Evolutionary conservation across 805 yeast species (phyloP), one percentile per base, ranked within the genome.

Genomic region (Maudiozyma saulgeensis): DNA sequence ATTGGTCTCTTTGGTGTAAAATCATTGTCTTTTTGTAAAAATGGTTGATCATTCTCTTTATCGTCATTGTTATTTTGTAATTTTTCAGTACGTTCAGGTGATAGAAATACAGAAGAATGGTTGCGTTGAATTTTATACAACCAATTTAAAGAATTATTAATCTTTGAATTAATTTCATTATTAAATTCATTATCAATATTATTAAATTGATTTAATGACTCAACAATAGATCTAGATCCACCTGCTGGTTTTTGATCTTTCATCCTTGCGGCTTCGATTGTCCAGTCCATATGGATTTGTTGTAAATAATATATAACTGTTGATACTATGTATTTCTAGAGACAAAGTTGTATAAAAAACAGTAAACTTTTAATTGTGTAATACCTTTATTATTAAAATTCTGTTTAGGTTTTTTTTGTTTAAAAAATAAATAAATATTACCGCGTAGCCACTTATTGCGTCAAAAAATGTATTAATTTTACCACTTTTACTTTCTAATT

Each of bases 151-250:
- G 59, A 53, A n/a, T 53, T 53, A 9, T 48, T 45, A 7, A 61
- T 42, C 7, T 51, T 54, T 13, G 48, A 16, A 44, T 55, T 57
- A 8, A 57, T 48, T 34, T 56, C 53, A n/a, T 51, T 44, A 18
- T 58, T 60, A 18, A 60, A 61, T 37, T 58, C 53, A 23, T 51
- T 50, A 18, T 52, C 46, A 3, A 58, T 54, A n/a, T 60, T 55
- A 48, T 62, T 62, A 19, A 62, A 56, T 26, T 47, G 45, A 47
- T 62, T 61, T 21, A 65, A 51, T 8, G 68, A 58, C 48, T 63
- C 66, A 2, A 65, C 53, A 25, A 65, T 62, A 9, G 68, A 65
- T 44, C 67, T 51, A 2, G 68, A 59, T 16, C 65, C 55, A 5
- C 66, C 66, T 35, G 63, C 58, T 16, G 54, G 49, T 38, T 56